phyloP scores from a whole-genome alignment of 2,329 filamentous ascomycete genomes.

The Oidium heveae region DNA sequence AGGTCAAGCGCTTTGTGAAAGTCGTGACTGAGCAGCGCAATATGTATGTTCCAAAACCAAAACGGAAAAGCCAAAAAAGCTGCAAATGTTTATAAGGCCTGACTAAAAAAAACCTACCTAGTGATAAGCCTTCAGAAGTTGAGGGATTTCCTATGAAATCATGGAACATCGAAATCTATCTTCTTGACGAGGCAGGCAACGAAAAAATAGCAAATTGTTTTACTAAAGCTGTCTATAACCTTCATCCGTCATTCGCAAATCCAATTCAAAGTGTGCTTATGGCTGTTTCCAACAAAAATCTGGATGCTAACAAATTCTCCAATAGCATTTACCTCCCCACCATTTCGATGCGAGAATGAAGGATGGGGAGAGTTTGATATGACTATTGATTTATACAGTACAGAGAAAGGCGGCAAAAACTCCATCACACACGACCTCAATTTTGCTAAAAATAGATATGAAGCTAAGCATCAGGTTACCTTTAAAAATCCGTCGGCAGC shows the following conservation, averaged over 20 bases:
- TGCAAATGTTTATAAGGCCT: background rate
- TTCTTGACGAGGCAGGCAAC: constrained; percentile 68
- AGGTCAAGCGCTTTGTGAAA: constrained; percentile 71
- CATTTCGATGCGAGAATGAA: constrained; percentile 77
- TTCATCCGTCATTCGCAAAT: constrained; percentile 83
- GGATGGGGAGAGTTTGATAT: constrained; percentile 99
- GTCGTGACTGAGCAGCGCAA: constrained; percentile 78
- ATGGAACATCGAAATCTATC: constrained; percentile 70
- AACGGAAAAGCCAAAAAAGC: background rate
- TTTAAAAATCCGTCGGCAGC: constrained; percentile 86
- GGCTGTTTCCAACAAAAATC: background rate
- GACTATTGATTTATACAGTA: constrained; percentile 56
- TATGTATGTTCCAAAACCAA: constrained; percentile 16
- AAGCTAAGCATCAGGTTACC: constrained; percentile 51
- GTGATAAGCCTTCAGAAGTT: constrained; percentile 54
- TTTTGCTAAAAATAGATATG: constrained; percentile 61
- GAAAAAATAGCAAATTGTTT: constrained; percentile 65
- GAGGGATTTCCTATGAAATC: constrained; percentile 79
- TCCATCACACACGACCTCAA: constrained; percentile 72
- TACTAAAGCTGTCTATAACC: constrained; percentile 74
- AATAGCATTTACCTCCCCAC: constrained; percentile 54
- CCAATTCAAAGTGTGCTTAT: constrained; percentile 50
- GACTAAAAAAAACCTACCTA: constrained; percentile 16
- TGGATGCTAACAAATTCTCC: constrained; percentile 1
- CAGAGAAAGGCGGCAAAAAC: constrained; percentile 67